Conservation (phyloP, 805 yeast genomes). For the Wickerhamiella vanderwaltii region DNA sequence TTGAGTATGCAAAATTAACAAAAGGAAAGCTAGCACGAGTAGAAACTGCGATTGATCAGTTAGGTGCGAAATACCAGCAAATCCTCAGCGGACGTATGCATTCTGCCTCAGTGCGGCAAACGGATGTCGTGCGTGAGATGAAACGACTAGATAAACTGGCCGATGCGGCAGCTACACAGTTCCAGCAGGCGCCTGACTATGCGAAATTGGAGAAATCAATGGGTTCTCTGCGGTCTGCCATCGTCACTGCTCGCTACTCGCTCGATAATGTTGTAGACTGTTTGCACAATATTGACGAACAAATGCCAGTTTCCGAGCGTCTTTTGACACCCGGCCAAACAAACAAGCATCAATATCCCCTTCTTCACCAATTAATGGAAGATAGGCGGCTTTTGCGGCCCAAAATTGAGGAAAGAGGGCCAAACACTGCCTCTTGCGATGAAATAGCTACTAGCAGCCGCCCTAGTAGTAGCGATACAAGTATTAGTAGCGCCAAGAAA, state of each 20-base stretch:
- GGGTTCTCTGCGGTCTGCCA: background rate
- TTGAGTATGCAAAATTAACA: slow-evolving; percentile 4
- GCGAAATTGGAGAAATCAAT: background rate
- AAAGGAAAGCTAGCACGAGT: background rate
- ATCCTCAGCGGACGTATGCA: background rate
- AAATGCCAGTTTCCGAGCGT: slow-evolving; percentile 30
- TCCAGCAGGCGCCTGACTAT: background rate
- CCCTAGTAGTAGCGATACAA: too few relatives aligned
- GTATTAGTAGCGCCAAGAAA: too few relatives aligned
- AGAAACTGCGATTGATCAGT: background rate
- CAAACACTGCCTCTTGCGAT: background rate
- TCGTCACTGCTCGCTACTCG: slow-evolving; percentile 11
- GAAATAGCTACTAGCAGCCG: background rate
- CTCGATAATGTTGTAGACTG: slow-evolving; percentile 13
- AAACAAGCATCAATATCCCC: slow-evolving; percentile 35
- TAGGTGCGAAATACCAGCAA: slow-evolving; percentile 1
- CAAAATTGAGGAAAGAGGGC: background rate
- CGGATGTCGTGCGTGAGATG: background rate
- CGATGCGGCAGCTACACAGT: background rate
- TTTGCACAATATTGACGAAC: slow-evolving; percentile 26
- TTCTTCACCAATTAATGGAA: slow-evolving; percentile 26
- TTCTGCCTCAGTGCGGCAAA: slow-evolving; percentile 1
- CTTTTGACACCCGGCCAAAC: slow-evolving; percentile 29
- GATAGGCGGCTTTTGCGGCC: slow-evolving; percentile 12
- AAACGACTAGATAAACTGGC: background rate